Conservation (phyloP, 176 grass and related monocot species). For the Metroxylon sagu region DNA sequence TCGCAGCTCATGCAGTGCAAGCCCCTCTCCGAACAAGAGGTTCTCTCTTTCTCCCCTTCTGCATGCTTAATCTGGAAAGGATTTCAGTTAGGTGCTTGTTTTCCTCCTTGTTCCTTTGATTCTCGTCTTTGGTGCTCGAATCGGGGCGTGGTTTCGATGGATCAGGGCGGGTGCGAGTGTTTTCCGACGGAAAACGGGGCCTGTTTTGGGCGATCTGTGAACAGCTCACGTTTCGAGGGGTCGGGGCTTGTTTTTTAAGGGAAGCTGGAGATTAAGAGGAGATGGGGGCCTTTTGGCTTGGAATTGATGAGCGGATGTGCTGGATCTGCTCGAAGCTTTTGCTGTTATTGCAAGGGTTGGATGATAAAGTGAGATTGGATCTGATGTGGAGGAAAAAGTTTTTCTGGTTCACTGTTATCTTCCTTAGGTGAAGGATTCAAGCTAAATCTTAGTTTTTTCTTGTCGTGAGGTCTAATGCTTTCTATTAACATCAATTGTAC, state of each 20-base stretch:
- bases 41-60: constrained; percentile 7
- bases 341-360: too few relatives aligned
- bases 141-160: not conserved
- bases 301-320: not conserved
- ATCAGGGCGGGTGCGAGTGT: constrained; percentile 17
- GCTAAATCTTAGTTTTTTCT: too few relatives aligned
- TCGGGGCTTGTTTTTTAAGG: not conserved
- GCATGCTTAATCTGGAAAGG: not conserved
- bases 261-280: not conserved
- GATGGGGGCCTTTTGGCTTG: not conserved
- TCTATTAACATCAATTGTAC: too few relatives aligned
- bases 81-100: not conserved
- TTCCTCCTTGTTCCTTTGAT: constrained; percentile 12
- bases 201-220: not conserved
- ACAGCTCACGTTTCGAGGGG: not conserved
- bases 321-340: too few relatives aligned
- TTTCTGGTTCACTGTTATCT: too few relatives aligned
- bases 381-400: too few relatives aligned
- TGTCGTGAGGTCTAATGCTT: too few relatives aligned
- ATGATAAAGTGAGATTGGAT: too few relatives aligned
- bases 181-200: not conserved
- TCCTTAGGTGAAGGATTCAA: too few relatives aligned
- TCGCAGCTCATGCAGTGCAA: constrained; percentile 98
- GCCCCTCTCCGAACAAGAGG: constrained; percentile 85
- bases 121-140: constrained; percentile 9